Evolutionary conservation across 1,139 yeast genomes (phyloP).

Genomic region (Scheffersomyces quercinus): DNA sequence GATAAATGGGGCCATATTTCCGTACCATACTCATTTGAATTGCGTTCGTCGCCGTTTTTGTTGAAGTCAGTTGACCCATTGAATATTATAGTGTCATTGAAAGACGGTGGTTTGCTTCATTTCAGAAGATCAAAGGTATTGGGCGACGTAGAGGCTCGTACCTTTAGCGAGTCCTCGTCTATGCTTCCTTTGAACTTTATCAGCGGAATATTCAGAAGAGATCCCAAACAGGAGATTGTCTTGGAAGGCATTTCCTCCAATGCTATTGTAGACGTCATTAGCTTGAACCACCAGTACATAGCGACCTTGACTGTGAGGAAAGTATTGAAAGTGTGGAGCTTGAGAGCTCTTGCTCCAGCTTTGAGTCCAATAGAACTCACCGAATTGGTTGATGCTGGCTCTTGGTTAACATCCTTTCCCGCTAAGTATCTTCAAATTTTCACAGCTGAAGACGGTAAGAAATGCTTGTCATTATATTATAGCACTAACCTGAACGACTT

Average conservation of each 20-base stretch:
- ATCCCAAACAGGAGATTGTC: conserved; percentile 13
- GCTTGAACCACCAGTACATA: conserved; percentile 10
- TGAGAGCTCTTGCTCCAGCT: conserved; percentile 29
- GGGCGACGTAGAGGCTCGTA: conserved; percentile 47
- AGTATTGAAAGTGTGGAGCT: conserved; percentile 57
- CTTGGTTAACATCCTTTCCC: conserved; percentile 37
- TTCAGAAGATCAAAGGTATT: conserved; percentile 40
- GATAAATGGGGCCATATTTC: conserved; percentile 62
- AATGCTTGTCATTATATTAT: conserved; percentile 19
- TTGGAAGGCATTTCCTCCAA: conserved; percentile 33
- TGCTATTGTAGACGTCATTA: conserved; percentile 32
- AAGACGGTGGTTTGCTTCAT: conserved; percentile 71
- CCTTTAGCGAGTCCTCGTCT: conserved; percentile 60
- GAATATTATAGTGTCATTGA: conserved; percentile 55
- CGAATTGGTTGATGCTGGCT: conserved; percentile 12
- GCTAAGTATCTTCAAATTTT: conserved; percentile 28
- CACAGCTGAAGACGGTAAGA: conserved; percentile 7
- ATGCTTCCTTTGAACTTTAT: conserved; percentile 40
- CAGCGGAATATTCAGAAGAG: conserved; percentile 21
- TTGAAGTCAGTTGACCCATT: conserved; percentile 47
- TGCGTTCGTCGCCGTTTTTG: conserved; percentile 57
- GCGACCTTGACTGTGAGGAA: conserved; percentile 45
- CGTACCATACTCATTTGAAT: conserved; percentile 74
- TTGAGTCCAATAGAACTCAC: conserved; percentile 20
- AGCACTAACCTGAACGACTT: conserved; percentile 7